These are phyloP conservation scores for Entoloma clypeatum DNA, from an alignment of 1,284 basidiomycete genomes.

Conservation along the genomic window DNA sequence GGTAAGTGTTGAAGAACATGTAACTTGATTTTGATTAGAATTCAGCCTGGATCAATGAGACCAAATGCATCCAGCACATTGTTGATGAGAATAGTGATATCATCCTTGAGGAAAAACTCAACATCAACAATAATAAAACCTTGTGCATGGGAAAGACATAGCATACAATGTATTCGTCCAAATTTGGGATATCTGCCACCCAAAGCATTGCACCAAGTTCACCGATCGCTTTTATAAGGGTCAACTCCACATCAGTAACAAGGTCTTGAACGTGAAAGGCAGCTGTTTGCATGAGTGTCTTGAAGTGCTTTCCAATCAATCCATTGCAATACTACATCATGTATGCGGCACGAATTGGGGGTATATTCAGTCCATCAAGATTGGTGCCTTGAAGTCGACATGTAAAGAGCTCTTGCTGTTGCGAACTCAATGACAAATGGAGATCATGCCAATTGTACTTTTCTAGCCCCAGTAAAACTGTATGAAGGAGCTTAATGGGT, in stretches of 20 bases:
- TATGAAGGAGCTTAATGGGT: constrained; percentile 36
- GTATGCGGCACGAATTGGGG: constrained; percentile 2
- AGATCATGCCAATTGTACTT: constrained; percentile 32
- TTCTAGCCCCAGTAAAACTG: constrained; percentile 31
- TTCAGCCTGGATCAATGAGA: constrained; percentile 25
- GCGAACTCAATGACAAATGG: constrained; percentile 2
- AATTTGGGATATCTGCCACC: constrained; percentile 3
- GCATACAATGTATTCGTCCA: constrained; percentile 4
- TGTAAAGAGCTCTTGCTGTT: not conserved
- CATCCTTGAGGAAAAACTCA: constrained; percentile 31
- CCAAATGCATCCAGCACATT: constrained; percentile 32
- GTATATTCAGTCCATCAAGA: constrained; percentile 3
- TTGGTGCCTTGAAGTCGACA: constrained; percentile 3
- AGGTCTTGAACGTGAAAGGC: constrained; percentile 9
- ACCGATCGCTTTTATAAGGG: constrained; percentile 7
- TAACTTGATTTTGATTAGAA: constrained; percentile 33
- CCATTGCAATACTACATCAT: constrained; percentile 9
- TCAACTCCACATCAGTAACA: not conserved
- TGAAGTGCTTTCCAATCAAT: constrained; percentile 12
- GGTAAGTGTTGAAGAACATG: constrained; percentile 32
- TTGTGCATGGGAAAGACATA: not conserved
- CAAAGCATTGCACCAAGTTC: constrained; percentile 4
- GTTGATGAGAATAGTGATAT: constrained; percentile 25
- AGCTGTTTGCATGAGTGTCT: constrained; percentile 2
- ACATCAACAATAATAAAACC: constrained; percentile 27